Base-by-base conservation (phyloP, 1,284 basidiomycete species). In the Apiotrichum gamsii region DNA sequence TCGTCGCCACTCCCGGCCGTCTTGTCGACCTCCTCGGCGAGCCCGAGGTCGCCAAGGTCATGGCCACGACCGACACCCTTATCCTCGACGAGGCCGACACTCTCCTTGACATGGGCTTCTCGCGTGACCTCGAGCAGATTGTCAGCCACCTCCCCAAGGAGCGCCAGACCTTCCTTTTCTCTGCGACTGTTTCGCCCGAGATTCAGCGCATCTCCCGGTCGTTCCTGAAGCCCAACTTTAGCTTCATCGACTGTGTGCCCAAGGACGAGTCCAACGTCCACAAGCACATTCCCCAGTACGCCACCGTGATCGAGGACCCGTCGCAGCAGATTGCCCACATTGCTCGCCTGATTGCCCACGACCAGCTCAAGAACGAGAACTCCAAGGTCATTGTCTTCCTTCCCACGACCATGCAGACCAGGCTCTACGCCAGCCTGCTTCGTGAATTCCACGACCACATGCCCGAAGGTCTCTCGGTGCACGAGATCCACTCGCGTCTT, bases 31-130 rank as follows among this genome's bases (percentile, higher is more conserved):
- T 95, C 40, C 67, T 96, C 41, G 78, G 75, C 24, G 83, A 85
- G 52, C 77, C 78, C 0, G 30, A 76, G 2, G 76, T 91, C 13
- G 70, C 70, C 16, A 70, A 75, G 1, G 78, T 76, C 5, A 60
- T 93, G 20, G 66, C 70, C 13, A 74, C 77, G 10, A 78, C 85
- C 1, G 76, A 82, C 59, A 75, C 81, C 61, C 78, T 97, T 47
- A 78, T 97, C 51, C 77, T 98, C 44, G 94, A 98, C 65, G 94
- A 97, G 72, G 91, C 91, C 10, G 95, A 98, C 69, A 94, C 89
- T 0, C 78, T 97, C 13, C 78, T 98, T 34, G 91, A 96, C 57
- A 89, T 96, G 85, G 94, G 94, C 57, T 98, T 98, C 82, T 81
- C 86, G 9, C 81, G 86, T 37, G 91, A 95, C 57, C 82, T 98